Evolutionary conservation across 345 rosid genomes (phyloP).

Genomic region (Citrus trifoliata): DNA sequence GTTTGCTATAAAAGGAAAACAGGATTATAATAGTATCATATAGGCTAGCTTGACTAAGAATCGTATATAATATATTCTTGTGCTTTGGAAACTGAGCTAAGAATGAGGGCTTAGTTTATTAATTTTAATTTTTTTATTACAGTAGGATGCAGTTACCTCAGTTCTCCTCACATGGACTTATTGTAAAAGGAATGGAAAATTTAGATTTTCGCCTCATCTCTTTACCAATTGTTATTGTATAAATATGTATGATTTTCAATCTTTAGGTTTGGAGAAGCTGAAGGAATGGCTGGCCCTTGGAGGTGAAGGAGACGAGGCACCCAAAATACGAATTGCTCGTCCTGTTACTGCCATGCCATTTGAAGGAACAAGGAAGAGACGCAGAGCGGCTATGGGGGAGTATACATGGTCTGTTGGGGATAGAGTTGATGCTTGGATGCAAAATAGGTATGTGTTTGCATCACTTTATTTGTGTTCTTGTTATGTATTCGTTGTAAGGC

Average conservation of each 20-base stretch:
- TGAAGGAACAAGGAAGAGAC: conserved; percentile 96
- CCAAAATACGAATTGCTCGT: conserved; percentile 71
- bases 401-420: conserved; percentile 86
- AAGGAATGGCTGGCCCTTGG: conserved; percentile 85
- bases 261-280: conserved; percentile 60
- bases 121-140: background rate
- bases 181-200: background rate
- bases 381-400: conserved; percentile 75
- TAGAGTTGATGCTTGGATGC: conserved; percentile 83
- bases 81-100: background rate
- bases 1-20: background rate
- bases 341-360: conserved; percentile 60
- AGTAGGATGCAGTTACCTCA: background rate
- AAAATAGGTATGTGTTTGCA: conserved; percentile 57
- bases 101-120: background rate
- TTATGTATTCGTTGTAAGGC: background rate
- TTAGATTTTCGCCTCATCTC: background rate
- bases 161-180: background rate
- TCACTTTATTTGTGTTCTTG: background rate
- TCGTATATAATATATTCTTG: background rate
- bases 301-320: conserved; percentile 58
- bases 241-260: conserved; percentile 11
- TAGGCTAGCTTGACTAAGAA: background rate
- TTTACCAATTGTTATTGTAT: background rate
- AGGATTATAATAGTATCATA: background rate